phyloP scores from a whole-genome alignment of 768 basidiomycete genomes.

The Termitomyces eurrhizus region DNA sequence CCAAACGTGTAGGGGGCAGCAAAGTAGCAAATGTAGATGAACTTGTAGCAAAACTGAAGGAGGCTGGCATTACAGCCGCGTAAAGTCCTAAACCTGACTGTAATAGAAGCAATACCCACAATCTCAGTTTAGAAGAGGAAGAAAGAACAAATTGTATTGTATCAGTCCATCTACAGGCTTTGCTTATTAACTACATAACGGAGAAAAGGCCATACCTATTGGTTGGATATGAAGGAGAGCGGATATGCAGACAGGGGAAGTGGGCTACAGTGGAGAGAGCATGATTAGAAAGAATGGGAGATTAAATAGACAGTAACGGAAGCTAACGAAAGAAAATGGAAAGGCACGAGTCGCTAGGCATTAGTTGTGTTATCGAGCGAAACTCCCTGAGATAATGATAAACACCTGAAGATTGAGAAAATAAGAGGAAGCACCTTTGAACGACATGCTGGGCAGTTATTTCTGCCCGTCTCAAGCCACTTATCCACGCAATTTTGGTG shows the following conservation, averaged over 20 bases:
- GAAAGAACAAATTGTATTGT: neutral
- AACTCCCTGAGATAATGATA: slow-evolving; percentile 25
- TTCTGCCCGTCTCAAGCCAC: slow-evolving; percentile 82
- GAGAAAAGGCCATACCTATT: neutral
- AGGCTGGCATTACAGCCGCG: slow-evolving; percentile 61
- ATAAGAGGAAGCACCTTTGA: slow-evolving; percentile 45
- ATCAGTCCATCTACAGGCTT: slow-evolving; percentile 10
- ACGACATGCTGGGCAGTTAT: slow-evolving; percentile 92
- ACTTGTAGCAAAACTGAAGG: slow-evolving; percentile 83
- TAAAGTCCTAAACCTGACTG: slow-evolving; percentile 13
- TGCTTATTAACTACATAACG: slow-evolving; percentile 5
- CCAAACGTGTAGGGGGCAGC: slow-evolving; percentile 84
- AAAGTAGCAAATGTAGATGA: slow-evolving; percentile 93
- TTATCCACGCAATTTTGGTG: slow-evolving; percentile 85
- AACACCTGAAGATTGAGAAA: slow-evolving; percentile 1
- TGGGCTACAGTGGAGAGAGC: slow-evolving; percentile 2
- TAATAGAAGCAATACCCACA: slow-evolving; percentile 1
- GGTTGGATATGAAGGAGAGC: slow-evolving; percentile 4
- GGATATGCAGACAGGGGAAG: neutral
- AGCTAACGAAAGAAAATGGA: neutral
- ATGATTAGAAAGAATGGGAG: neutral
- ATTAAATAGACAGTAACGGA: slow-evolving; percentile 1
- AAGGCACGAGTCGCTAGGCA: neutral
- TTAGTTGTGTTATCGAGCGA: slow-evolving; percentile 18
- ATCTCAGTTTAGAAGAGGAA: neutral